Evolutionary conservation across 2,329 filamentous ascomycete genomes (phyloP).

Genomic region (Cladosporium halotolerans): DNA sequence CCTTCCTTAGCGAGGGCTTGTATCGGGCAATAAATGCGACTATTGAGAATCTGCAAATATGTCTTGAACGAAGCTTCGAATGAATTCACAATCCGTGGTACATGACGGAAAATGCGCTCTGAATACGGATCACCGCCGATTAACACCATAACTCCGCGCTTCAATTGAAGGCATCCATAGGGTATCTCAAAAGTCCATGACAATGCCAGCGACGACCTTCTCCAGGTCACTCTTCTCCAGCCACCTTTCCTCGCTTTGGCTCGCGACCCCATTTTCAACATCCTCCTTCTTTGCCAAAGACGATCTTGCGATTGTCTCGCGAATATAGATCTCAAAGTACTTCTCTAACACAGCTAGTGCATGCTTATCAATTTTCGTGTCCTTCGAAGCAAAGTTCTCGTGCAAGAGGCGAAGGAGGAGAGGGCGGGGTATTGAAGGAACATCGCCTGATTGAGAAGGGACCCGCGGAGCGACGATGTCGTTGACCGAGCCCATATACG

Average conservation of each 20-base stretch:
- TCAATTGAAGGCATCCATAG: neutral
- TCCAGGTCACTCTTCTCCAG: conserved; percentile 82
- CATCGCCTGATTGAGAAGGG: conserved; percentile 19
- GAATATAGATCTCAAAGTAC: conserved; percentile 87
- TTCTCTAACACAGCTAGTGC: conserved; percentile 71
- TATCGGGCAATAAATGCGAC: neutral
- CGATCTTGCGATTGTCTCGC: conserved; percentile 78
- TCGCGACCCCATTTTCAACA: conserved; percentile 28
- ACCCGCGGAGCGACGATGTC: neutral
- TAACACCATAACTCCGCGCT: neutral
- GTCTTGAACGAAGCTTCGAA: too few species aligned
- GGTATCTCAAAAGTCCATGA: conserved; percentile 67
- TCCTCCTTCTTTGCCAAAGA: conserved; percentile 58
- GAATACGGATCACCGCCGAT: too few species aligned
- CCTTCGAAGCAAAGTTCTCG: conserved; percentile 66
- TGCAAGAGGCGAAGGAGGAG: conserved; percentile 72
- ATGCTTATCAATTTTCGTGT: conserved; percentile 68
- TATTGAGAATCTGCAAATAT: neutral
- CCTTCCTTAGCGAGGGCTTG: too few species aligned
- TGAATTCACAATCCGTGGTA: neutral
- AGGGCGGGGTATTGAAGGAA: conserved; percentile 58
- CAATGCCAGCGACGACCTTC: conserved; percentile 74
- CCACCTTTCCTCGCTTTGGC: conserved; percentile 22
- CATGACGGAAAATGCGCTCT: neutral
- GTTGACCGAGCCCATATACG: neutral